phyloP scores from a whole-genome alignment of 1,284 basidiomycete genomes.

The Chondrostereum purpureum region DNA sequence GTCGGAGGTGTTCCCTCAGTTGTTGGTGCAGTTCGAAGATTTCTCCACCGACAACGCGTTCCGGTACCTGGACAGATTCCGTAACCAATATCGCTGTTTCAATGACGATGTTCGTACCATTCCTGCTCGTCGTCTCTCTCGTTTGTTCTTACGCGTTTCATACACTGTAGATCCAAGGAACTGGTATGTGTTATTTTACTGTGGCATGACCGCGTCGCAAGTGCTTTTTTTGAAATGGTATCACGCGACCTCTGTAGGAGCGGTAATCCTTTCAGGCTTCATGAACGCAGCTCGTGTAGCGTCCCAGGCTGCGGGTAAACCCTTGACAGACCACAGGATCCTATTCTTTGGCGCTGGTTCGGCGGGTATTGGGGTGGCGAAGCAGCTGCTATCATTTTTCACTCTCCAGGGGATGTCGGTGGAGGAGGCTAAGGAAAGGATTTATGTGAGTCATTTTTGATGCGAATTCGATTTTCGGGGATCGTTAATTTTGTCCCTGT shows the following conservation, averaged over 20 bases:
- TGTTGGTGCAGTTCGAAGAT: conserved; percentile 91
- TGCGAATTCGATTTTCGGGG: conserved; percentile 7
- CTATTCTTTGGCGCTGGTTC: conserved; percentile 79
- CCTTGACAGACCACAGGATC: conserved; percentile 67
- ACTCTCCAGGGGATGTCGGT: conserved; percentile 55
- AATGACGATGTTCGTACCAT: conserved; percentile 76
- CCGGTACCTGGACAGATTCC: conserved; percentile 58
- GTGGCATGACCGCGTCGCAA: background rate
- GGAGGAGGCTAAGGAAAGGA: conserved; percentile 60
- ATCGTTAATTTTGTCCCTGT: conserved; percentile 12
- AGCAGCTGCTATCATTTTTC: conserved; percentile 74
- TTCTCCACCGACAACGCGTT: conserved; percentile 87
- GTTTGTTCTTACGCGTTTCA: conserved; percentile 4
- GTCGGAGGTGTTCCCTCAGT: conserved; percentile 67
- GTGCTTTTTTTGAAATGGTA: background rate
- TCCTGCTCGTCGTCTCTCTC: conserved; percentile 8
- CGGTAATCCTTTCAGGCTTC: conserved; percentile 77
- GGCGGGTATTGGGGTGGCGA: conserved; percentile 76
- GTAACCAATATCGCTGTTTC: conserved; percentile 51
- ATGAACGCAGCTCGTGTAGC: conserved; percentile 69
- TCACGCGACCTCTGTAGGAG: conserved; percentile 36
- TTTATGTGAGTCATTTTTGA: conserved; percentile 48
- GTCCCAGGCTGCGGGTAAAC: conserved; percentile 51
- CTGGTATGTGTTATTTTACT: conserved; percentile 25
- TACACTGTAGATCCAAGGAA: conserved; percentile 49